phyloP scores from a whole-genome alignment of 495 filamentous ascomycete genomes.

The Trypethelium eluteriae region DNA sequence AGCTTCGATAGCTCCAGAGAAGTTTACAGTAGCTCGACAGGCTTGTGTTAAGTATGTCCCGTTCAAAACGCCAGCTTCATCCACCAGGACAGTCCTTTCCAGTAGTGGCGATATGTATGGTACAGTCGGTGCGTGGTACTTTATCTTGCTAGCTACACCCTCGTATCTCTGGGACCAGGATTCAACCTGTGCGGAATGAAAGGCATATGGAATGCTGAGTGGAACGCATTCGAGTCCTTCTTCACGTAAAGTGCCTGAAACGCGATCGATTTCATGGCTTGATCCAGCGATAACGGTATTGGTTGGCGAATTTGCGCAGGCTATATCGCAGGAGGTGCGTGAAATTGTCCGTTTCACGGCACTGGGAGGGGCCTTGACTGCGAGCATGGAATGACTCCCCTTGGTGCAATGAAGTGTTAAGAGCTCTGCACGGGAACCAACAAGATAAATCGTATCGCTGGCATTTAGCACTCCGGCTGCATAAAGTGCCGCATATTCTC shows the following conservation, averaged over 20 bases:
- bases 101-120: constrained; percentile 68
- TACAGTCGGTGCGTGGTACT: constrained; percentile 53
- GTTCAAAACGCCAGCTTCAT: constrained; percentile 47
- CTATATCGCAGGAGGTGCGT: constrained; percentile 24
- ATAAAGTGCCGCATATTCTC: constrained; percentile 29
- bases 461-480: constrained; percentile 23
- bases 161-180: constrained; percentile 63
- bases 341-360: constrained; percentile 10
- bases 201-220: constrained; percentile 68
- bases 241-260: constrained; percentile 16
- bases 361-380: constrained; percentile 19
- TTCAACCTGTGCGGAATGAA: constrained; percentile 75
- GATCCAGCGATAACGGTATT: constrained; percentile 33
- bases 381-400: constrained; percentile 30
- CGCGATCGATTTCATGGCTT: constrained; percentile 19
- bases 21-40: constrained; percentile 65
- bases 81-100: constrained; percentile 45
- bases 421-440: constrained; percentile 21
- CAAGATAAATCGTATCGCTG: constrained; percentile 23
- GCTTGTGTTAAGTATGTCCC: constrained; percentile 57
- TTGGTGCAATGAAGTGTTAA: constrained; percentile 17
- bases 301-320: constrained; percentile 35
- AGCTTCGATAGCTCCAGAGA: constrained; percentile 49
- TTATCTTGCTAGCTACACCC: constrained; percentile 47
- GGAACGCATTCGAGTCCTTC: constrained; percentile 36